Base-by-base conservation (phyloP, 2,329 filamentous ascomycete species). In the Pezicula carpinea region DNA sequence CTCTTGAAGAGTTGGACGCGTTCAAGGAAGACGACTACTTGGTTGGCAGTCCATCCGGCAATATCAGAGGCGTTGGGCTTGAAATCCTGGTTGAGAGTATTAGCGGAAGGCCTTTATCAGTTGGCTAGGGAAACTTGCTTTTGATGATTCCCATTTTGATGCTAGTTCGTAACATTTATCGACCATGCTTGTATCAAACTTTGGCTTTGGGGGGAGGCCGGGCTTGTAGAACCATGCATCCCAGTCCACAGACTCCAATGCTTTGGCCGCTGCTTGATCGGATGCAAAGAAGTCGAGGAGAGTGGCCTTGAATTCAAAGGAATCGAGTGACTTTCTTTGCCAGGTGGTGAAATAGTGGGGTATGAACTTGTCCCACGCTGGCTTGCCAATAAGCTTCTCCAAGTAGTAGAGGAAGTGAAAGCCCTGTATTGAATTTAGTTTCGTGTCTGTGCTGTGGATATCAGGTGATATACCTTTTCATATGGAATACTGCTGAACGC, bases 281-380 rank as follows among this genome's bases (percentile, higher is more conserved):
- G 76, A 69, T 49, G 77, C 72, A 66, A 96, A 97, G 74, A 96
- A 97, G 53, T 87, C 79, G 31, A 96, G 65, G 44, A 96, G 83
- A 1, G 89, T 95, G 42, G 85, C 75, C 65, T 92, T 95, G 78
- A 99, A 99, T 61, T 97, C 89, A 59, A 87, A 95, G 2, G 89
- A 95, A 68, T 96, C 90, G 6, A 99, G 77, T 2, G 89, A 96
- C 67, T 90, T 92, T 62, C 80, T 80, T 48, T 87, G 83, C 79
- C 86, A 97, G 33, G 79, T 88, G 23, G 77, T 82, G 66, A 97
- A 97, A 72, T 97, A 96, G 66, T 96, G 83, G 14, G 91, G 90
- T 61, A 97, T 96, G 68, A 97, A 99, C 58, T 83, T 86, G 74
- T 97, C 89, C 71, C 93, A 99, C 64, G 87, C 86, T n/a, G 85